Percentiles rank a stretch among this genome's conserved stretches.
These are phyloP conservation scores for Rauvolfia tetraphylla DNA, from an alignment of 257 asterid species.

Conservation along the genomic window DNA sequence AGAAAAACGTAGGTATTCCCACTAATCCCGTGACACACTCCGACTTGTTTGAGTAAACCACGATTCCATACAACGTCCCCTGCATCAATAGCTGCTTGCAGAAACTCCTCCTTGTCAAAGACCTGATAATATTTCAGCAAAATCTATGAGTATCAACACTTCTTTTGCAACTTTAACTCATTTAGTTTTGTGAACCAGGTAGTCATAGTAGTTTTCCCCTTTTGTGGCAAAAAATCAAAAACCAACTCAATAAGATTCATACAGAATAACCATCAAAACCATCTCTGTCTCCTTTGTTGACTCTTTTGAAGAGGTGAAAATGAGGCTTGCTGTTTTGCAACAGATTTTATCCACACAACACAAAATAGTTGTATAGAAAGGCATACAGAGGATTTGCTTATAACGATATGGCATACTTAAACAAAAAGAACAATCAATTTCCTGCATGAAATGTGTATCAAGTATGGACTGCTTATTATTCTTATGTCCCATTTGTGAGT, in stretches of 20 bases:
- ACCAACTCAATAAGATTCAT: background rate
- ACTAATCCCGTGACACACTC: conserved; percentile 77
- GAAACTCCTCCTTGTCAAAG: conserved; percentile 59
- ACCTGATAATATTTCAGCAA: conserved; percentile 38
- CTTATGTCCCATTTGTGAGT: background rate
- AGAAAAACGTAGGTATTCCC: conserved; percentile 77
- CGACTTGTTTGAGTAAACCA: conserved; percentile 81
- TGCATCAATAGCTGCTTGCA: conserved; percentile 62
- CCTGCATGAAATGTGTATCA: background rate
- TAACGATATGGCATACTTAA: background rate
- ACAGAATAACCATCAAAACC: background rate
- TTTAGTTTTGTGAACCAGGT: background rate
- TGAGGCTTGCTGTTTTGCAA: background rate
- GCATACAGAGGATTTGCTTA: background rate
- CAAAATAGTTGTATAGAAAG: background rate
- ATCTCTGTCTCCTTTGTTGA: background rate
- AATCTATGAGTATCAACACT: conserved; percentile 13
- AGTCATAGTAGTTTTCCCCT: background rate
- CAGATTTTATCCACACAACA: background rate
- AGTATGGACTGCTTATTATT: background rate
- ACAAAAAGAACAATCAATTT: background rate
- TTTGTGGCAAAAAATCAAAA: background rate
- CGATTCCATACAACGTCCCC: conserved; percentile 77
- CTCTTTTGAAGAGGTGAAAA: background rate
- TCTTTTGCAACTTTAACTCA: background rate